A percentile compares a stretch with the other conserved stretches of the same genome.
Evolutionary conservation across 2,329 filamentous ascomycete species (phyloP).

Genomic region (Thermoascus crustaceus): DNA sequence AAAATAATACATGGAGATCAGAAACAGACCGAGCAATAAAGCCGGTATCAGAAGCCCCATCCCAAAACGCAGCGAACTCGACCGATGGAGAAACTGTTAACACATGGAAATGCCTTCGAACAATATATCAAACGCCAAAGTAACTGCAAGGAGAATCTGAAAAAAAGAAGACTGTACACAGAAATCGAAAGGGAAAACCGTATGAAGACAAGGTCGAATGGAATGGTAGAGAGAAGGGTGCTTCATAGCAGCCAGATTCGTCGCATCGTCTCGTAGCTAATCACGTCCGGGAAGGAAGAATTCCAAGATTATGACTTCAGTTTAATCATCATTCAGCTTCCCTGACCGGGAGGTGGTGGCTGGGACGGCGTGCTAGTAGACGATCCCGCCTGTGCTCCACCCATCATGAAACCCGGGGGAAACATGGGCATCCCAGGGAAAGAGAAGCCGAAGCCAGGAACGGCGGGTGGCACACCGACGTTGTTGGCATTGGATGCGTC

Average conservation of each 20-base stretch:
- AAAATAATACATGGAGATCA: no score
- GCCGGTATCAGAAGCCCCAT: no score
- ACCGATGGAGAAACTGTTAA: no score
- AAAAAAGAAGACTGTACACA: slow-evolving; percentile 2
- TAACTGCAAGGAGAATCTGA: no score
- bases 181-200: slow-evolving; percentile 3
- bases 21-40: no score
- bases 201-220: slow-evolving; percentile 15
- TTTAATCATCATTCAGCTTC: slow-evolving; percentile 14
- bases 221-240: slow-evolving; percentile 1
- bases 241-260: neutral
- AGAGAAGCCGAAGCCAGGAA: slow-evolving; percentile 49
- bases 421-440: slow-evolving; percentile 43
- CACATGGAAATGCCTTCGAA: no score
- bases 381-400: slow-evolving; percentile 25
- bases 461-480: slow-evolving; percentile 45
- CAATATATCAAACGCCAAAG: no score
- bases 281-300: slow-evolving; percentile 1
- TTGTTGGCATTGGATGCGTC: slow-evolving; percentile 32
- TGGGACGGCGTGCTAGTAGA: slow-evolving; percentile 22
- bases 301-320: neutral
- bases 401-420: slow-evolving; percentile 41
- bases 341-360: slow-evolving; percentile 32
- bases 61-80: no score
- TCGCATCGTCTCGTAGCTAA: neutral